Conservation (phyloP, 2,329 filamentous ascomycete species). For the Diaporthe caulivora region DNA sequence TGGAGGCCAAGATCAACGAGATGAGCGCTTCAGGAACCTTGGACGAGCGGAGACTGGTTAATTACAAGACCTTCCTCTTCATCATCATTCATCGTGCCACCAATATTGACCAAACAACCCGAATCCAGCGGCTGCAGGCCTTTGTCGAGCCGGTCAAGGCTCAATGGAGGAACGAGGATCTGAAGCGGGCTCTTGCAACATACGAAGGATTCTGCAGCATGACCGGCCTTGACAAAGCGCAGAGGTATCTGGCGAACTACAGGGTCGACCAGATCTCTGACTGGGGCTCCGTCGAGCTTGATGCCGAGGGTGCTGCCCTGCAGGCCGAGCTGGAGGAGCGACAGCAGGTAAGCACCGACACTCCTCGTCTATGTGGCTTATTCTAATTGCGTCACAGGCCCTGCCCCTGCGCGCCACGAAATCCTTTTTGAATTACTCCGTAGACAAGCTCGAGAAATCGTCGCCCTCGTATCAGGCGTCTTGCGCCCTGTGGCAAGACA, state of each 20-base stretch:
- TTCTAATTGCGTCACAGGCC: conserved; percentile 54
- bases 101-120: conserved; percentile 77
- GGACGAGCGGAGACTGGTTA: conserved; percentile 87
- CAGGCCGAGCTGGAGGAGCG: conserved; percentile 84
- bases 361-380: not conserved
- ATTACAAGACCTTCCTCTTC: conserved; percentile 91
- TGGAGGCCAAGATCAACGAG: conserved; percentile 86
- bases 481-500: conserved; percentile 85
- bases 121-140: conserved; percentile 77
- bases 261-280: conserved; percentile 82
- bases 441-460: conserved; percentile 85
- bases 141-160: conserved; percentile 87
- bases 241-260: conserved; percentile 80
- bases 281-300: conserved; percentile 84
- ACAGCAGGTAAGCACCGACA: conserved; percentile 66
- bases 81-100: conserved; percentile 93
- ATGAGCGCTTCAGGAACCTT: conserved; percentile 78
- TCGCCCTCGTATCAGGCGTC: conserved; percentile 81
- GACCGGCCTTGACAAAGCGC: conserved; percentile 83
- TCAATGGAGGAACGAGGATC: conserved; percentile 80
- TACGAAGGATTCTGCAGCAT: conserved; percentile 85
- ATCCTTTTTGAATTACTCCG: conserved; percentile 90
- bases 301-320: conserved; percentile 81
- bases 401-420: conserved; percentile 90
- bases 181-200: conserved; percentile 77